Percentiles rank a stretch among this genome's conserved stretches.
phyloP scores from a whole-genome alignment of 2,329 filamentous ascomycete genomes.

The Aspergillus versicolor region DNA sequence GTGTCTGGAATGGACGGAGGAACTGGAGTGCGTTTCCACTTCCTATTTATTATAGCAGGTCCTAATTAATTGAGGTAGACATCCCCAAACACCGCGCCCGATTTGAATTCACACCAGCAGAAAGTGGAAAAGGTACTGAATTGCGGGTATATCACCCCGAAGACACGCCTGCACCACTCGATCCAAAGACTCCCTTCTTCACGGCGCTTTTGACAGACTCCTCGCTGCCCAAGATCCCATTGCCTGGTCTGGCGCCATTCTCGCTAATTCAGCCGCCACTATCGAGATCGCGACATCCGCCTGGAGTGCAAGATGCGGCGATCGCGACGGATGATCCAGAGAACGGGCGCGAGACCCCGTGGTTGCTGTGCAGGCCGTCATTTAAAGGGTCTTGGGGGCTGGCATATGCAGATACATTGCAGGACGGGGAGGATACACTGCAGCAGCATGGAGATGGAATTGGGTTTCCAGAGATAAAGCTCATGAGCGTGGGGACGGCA shows the following conservation, averaged over 20 bases:
- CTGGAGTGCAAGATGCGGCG: not conserved
- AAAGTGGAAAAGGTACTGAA: not conserved
- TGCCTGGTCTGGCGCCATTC: not conserved
- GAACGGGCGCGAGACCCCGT: conserved; percentile 3
- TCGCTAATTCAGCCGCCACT: not conserved
- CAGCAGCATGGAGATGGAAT: conserved; percentile 2
- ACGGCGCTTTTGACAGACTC: not conserved
- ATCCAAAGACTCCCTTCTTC: conserved; percentile 1
- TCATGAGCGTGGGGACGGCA: not conserved
- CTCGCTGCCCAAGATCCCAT: not conserved
- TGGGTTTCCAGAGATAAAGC: conserved; percentile 2
- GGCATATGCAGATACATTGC: not conserved
- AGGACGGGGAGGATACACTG: not conserved
- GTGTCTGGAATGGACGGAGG: conserved; percentile 7
- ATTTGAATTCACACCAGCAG: not conserved
- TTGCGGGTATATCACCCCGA: conserved; percentile 1
- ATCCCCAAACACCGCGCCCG: conserved; percentile 6
- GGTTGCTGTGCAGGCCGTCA: not conserved
- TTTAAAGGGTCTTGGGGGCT: conserved; percentile 1
- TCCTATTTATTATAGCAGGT: not conserved
- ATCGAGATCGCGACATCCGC: not conserved
- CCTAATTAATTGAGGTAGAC: not conserved
- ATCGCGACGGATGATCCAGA: conserved; percentile 3
- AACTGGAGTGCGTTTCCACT: conserved; percentile 1
- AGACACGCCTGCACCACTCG: not conserved